Evolutionary conservation across 176 grass and related monocot species (phyloP).

Genomic region (Typha latifolia): DNA sequence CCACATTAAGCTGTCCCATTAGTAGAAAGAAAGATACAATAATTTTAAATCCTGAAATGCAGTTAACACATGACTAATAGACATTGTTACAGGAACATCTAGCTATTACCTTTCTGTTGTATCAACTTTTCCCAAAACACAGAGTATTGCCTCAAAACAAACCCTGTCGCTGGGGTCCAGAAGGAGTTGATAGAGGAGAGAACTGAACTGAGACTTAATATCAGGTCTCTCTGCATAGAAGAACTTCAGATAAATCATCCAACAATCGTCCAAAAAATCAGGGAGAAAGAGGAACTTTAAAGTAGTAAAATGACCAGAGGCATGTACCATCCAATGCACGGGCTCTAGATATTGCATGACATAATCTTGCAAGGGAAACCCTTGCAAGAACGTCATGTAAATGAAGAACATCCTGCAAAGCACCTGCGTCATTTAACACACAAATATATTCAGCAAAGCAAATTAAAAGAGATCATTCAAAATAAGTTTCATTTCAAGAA

Average conservation of each 20-base stretch:
- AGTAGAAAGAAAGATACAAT: constrained; percentile 16
- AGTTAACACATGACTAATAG: constrained; percentile 1
- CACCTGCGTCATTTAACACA: constrained; percentile 61
- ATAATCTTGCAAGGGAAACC: constrained; percentile 91
- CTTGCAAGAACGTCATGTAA: constrained; percentile 97
- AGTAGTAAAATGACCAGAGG: constrained; percentile 21
- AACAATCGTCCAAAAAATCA: constrained; percentile 9
- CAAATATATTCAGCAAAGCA: constrained; percentile 22
- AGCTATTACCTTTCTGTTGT: constrained; percentile 71
- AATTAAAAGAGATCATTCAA: neutral
- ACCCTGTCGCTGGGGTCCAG: constrained; percentile 98
- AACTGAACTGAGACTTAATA: constrained; percentile 83
- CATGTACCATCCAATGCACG: constrained; percentile 77
- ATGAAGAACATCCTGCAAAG: constrained; percentile 97
- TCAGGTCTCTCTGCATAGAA: constrained; percentile 82
- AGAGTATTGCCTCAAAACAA: constrained; percentile 98
- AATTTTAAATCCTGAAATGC: neutral
- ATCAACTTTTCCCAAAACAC: constrained; percentile 94
- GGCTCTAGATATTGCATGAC: constrained; percentile 84
- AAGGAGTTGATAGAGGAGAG: constrained; percentile 96
- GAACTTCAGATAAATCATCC: constrained; percentile 11
- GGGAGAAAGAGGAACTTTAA: constrained; percentile 11
- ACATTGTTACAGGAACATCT: constrained; percentile 2
- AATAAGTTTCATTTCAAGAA: neutral
- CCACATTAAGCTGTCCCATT: too few relatives aligned